Evolutionary conservation across 306 rosid species (phyloP).

Genomic region (Luffa acutangula): DNA sequence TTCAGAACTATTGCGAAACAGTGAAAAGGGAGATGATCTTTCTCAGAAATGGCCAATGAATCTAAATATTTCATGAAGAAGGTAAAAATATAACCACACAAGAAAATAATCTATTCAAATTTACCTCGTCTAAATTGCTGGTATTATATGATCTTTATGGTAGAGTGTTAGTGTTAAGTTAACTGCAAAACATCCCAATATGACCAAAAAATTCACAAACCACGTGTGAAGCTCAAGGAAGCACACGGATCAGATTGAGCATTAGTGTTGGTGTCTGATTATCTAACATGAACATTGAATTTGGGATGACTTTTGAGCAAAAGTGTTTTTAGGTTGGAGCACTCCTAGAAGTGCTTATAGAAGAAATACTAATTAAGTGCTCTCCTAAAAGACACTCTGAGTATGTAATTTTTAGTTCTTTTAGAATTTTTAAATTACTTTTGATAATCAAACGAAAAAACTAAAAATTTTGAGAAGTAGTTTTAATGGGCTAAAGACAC

Average conservation of each 20-base stretch:
- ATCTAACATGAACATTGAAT: not conserved
- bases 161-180: not conserved
- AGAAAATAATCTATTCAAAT: not conserved
- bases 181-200: not conserved
- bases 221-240: not conserved
- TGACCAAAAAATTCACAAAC: not conserved
- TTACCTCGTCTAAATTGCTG: not conserved
- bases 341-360: not conserved
- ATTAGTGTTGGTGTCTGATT: not conserved
- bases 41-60: not conserved
- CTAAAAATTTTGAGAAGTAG: not conserved
- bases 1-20: not conserved
- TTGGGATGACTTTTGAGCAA: not conserved
- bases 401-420: not conserved
- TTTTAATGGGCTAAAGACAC: not conserved
- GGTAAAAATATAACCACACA: not conserved
- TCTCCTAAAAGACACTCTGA: not conserved
- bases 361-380: not conserved
- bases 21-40: not conserved
- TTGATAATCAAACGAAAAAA: not conserved
- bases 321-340: not conserved
- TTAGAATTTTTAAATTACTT: not conserved
- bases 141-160: not conserved
- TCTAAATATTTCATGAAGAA: not conserved
- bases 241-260: not conserved